Conservation (phyloP, 352 stramenopile genomes). For the Aphanomyces euteiches region DNA sequence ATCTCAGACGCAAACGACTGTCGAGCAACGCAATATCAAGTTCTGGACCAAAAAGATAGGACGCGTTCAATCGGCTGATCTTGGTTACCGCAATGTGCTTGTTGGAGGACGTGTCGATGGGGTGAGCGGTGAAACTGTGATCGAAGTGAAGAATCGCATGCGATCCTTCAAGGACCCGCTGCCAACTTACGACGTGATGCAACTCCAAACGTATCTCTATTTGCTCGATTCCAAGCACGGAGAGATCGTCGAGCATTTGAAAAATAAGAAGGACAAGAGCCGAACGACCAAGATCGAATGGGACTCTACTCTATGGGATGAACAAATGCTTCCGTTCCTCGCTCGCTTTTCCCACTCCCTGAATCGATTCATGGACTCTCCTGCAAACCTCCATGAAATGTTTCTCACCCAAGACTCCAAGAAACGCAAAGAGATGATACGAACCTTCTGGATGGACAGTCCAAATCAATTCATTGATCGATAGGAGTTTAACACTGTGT, state of each 20-base stretch:
- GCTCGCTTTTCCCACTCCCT: constrained; percentile 65
- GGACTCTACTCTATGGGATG: constrained; percentile 65
- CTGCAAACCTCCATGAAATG: constrained; percentile 50
- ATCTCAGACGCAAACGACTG: constrained; percentile 46
- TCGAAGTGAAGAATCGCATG: constrained; percentile 84
- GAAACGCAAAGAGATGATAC: constrained; percentile 69
- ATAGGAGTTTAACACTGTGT: not conserved
- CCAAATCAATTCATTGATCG: not conserved
- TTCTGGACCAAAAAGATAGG: constrained; percentile 74
- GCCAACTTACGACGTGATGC: constrained; percentile 73
- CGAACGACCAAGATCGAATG: constrained; percentile 67
- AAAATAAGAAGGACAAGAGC: constrained; percentile 44
- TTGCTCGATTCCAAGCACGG: constrained; percentile 61
- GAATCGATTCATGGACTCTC: constrained; percentile 62
- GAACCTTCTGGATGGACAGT: constrained; percentile 50
- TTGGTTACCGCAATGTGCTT: constrained; percentile 46
- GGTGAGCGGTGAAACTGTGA: constrained; percentile 62
- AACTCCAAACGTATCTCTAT: constrained; percentile 83
- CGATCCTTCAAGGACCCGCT: constrained; percentile 63
- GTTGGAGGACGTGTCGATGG: constrained; percentile 85
- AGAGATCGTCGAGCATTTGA: constrained; percentile 78
- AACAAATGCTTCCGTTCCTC: constrained; percentile 59
- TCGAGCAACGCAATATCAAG: constrained; percentile 66
- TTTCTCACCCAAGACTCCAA: constrained; percentile 45
- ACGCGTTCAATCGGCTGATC: constrained; percentile 32